Conservation (phyloP, 1,139 yeast genomes). For the Geotrichum phurueaensis region DNA sequence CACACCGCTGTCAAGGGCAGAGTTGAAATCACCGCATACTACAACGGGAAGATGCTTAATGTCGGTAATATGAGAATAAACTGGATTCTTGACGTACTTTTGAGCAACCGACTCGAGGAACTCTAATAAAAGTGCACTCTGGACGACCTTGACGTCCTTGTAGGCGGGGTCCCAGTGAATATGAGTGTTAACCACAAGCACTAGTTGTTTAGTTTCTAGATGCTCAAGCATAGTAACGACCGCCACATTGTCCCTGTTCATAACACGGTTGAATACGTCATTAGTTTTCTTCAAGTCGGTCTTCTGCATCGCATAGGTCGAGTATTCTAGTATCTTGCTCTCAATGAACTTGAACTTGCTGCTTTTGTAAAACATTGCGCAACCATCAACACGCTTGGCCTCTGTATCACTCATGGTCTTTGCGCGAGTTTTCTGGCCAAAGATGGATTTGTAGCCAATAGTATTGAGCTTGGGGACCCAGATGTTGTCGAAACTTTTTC, state of each 20-base stretch:
- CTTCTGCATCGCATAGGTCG: conserved; percentile 79
- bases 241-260: conserved; percentile 93
- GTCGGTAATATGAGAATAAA: conserved; percentile 41
- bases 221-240: conserved; percentile 74
- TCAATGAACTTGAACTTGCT: conserved; percentile 64
- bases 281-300: conserved; percentile 89
- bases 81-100: conserved; percentile 39
- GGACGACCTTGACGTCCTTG: conserved; percentile 95
- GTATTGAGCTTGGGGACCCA: conserved; percentile 73
- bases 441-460: conserved; percentile 73
- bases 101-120: conserved; percentile 65
- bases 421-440: conserved; percentile 85
- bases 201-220: conserved; percentile 54
- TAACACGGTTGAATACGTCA: conserved; percentile 90
- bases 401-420: conserved; percentile 82
- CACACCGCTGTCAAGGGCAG: conserved; percentile 82
- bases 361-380: conserved; percentile 81
- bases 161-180: conserved; percentile 98
- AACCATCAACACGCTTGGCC: conserved; percentile 91
- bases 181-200: conserved; percentile 79
- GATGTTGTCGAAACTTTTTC: conserved; percentile 74
- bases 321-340: conserved; percentile 75
- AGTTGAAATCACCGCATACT: conserved; percentile 94
- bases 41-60: conserved; percentile 65
- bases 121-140: conserved; percentile 85